A percentile compares a stretch with the other conserved stretches of the same genome.
These are phyloP conservation scores for Backusella liffmaniae DNA, from an alignment of 192 early-diverging fungal species.

Conservation along the genomic window DNA sequence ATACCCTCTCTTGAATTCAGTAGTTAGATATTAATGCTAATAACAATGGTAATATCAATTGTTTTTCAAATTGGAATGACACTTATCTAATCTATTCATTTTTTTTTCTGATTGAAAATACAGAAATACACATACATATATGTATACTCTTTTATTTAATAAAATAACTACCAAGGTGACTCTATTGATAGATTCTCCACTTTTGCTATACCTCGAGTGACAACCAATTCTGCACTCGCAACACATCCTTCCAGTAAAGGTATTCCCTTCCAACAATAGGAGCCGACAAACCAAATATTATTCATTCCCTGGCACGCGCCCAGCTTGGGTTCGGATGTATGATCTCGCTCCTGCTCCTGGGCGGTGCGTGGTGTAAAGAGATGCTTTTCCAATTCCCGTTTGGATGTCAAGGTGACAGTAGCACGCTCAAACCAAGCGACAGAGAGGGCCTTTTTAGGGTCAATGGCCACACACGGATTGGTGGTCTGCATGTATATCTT, in stretches of 20 bases:
- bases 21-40: no score
- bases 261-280: slow-evolving; percentile 37
- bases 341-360: background rate
- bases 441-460: slow-evolving; percentile 20
- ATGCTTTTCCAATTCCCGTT: slow-evolving; percentile 16
- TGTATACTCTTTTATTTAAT: no score
- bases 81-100: background rate
- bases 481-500: slow-evolving; percentile 31
- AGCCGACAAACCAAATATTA: slow-evolving; percentile 34
- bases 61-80: no score
- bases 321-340: background rate
- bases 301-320: slow-evolving; percentile 30
- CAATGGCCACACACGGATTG: slow-evolving; percentile 25
- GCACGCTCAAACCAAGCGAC: slow-evolving; percentile 35
- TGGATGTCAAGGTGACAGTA: slow-evolving; percentile 28
- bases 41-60: no score
- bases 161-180: slow-evolving; percentile 5
- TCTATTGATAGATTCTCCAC: background rate
- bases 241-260: slow-evolving; percentile 39
- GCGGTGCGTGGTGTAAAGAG: slow-evolving; percentile 5
- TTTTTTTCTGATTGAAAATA: background rate
- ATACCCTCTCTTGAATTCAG: no score
- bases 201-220: slow-evolving; percentile 19
- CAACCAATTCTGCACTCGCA: slow-evolving; percentile 34
- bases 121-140: background rate